A percentile compares a stretch with the other conserved stretches of the same genome.
Conservation (phyloP, 768 basidiomycete genomes). For the Suillus ampliporus region DNA sequence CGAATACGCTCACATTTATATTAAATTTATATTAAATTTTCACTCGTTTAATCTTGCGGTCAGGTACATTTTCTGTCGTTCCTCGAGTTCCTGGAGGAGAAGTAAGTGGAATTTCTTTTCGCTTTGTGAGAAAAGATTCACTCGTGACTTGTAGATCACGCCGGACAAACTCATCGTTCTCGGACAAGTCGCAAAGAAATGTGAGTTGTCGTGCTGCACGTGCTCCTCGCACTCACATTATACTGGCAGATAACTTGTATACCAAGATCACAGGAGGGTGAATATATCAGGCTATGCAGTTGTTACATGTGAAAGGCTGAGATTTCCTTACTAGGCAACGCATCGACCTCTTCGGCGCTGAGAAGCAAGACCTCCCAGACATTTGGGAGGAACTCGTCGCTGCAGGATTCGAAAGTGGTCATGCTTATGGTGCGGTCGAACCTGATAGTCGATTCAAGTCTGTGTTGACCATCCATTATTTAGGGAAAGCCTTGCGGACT, state of each 20-base stretch:
- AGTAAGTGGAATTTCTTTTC: constrained; percentile 27
- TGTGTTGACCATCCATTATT: background rate
- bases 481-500: constrained; percentile 61
- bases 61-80: constrained; percentile 70
- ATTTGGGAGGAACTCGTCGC: constrained; percentile 68
- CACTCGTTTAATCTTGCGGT: background rate
- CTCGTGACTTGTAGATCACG: constrained; percentile 43
- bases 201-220: constrained; percentile 28
- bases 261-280: constrained; percentile 60
- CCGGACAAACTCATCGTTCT: constrained; percentile 70
- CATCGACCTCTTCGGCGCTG: constrained; percentile 75
- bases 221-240: background rate
- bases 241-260: constrained; percentile 53
- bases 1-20: background rate
- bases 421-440: constrained; percentile 64
- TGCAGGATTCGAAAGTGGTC: constrained; percentile 78
- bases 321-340: constrained; percentile 50
- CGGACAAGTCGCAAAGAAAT: constrained; percentile 71
- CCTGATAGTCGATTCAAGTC: background rate
- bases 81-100: constrained; percentile 77
- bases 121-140: background rate
- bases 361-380: constrained; percentile 68
- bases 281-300: background rate
- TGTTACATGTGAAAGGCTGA: background rate
- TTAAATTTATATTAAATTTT: background rate